A percentile compares a stretch with the other conserved stretches of the same genome.
Evolutionary conservation across 1,284 basidiomycete species (phyloP).

Genomic region (Earliella scabrosa): DNA sequence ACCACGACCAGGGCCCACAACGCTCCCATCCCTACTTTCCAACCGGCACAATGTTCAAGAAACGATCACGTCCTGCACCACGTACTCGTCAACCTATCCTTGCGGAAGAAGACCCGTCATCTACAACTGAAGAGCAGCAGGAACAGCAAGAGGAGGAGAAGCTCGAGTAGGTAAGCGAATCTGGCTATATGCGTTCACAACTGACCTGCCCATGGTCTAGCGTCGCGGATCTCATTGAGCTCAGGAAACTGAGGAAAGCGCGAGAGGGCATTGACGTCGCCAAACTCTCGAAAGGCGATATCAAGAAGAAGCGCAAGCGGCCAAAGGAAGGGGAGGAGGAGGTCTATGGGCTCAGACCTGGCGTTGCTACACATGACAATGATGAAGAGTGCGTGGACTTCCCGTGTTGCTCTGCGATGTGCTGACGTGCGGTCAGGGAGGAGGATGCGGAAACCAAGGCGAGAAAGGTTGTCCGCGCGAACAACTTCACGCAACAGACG

Average conservation of each 20-base stretch:
- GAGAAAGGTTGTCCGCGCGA: conserved; percentile 77
- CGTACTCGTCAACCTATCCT: conserved; percentile 49
- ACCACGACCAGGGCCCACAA: too few species aligned
- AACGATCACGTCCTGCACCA: conserved; percentile 62
- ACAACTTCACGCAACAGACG: conserved; percentile 97
- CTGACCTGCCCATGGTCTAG: conserved; percentile 36
- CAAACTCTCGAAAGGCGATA: conserved; percentile 85
- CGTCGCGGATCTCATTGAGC: conserved; percentile 83
- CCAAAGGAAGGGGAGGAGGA: conserved; percentile 53
- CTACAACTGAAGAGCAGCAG: conserved; percentile 40
- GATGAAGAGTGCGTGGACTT: conserved; percentile 60
- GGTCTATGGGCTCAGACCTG: conserved; percentile 60
- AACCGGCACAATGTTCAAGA: conserved; percentile 65
- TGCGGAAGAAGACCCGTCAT: conserved; percentile 40
- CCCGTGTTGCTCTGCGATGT: conserved; percentile 7
- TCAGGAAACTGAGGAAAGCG: conserved; percentile 78
- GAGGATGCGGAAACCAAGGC: conserved; percentile 72
- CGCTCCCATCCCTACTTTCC: neutral
- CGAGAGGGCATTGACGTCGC: conserved; percentile 87
- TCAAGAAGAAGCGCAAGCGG: conserved; percentile 70
- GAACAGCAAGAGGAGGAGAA: conserved; percentile 43
- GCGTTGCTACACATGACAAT: conserved; percentile 44
- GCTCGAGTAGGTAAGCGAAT: conserved; percentile 50
- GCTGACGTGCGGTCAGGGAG: conserved; percentile 42
- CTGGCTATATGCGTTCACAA: neutral